Percentiles rank a stretch among this genome's conserved stretches.
phyloP scores from a whole-genome alignment of 2,329 filamentous ascomycete species.

The Cercospora berteroae region DNA sequence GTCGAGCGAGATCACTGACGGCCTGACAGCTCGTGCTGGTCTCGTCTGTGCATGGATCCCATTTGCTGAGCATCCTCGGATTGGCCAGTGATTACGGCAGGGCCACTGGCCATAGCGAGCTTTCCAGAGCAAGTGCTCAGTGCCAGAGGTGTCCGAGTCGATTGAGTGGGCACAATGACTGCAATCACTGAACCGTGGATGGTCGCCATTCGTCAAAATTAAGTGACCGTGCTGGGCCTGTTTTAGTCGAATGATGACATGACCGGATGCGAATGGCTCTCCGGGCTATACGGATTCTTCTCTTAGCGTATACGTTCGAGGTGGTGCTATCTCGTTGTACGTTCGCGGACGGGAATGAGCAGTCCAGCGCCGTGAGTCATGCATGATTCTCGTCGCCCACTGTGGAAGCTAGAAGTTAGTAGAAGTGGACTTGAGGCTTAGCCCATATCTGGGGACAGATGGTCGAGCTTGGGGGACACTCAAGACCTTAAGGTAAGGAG shows the following conservation, averaged over 20 bases:
- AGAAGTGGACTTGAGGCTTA: too few relatives aligned
- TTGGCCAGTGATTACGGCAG: neutral
- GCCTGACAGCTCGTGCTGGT: neutral
- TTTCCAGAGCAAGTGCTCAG: neutral
- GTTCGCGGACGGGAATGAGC: neutral
- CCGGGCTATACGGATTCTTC: neutral
- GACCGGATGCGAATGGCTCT: neutral
- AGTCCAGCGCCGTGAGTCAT: neutral
- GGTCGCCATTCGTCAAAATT: neutral
- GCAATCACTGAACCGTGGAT: neutral
- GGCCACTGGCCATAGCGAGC: neutral
- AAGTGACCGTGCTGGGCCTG: neutral
- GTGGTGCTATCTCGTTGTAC: neutral
- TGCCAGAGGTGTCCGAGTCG: neutral
- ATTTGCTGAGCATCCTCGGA: neutral
- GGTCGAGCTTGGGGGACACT: too few relatives aligned
- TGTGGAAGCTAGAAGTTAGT: too few relatives aligned
- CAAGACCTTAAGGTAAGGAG: too few relatives aligned
- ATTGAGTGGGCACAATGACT: neutral
- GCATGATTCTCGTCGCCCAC: too few relatives aligned
- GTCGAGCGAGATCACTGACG: neutral
- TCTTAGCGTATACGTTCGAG: neutral
- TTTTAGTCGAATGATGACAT: neutral
- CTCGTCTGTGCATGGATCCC: neutral
- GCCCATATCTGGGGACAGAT: too few relatives aligned